Conservation (phyloP, 2,329 filamentous ascomycete genomes). For the Knufia petricola region DNA sequence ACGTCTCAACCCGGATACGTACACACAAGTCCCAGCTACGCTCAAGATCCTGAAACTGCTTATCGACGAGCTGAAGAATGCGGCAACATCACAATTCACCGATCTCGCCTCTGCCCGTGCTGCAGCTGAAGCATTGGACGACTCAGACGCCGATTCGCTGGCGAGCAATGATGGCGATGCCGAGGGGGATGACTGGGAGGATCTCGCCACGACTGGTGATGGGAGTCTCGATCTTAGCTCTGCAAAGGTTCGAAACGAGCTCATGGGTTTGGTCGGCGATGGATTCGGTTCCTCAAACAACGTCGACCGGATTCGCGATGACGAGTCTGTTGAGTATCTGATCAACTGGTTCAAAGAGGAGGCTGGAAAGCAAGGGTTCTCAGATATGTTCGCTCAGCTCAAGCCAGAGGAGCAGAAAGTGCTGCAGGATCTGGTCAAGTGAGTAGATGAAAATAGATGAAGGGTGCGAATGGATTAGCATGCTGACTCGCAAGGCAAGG, state of each 20-base stretch:
- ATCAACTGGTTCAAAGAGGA: slow-evolving; percentile 64
- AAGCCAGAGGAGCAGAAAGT: slow-evolving; percentile 38
- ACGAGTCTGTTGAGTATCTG: slow-evolving; percentile 81
- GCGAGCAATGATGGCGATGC: slow-evolving; percentile 44
- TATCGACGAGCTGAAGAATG: slow-evolving; percentile 79
- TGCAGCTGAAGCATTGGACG: slow-evolving; percentile 51
- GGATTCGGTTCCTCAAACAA: slow-evolving; percentile 32
- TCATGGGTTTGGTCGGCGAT: slow-evolving; percentile 55
- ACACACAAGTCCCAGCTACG: slow-evolving; percentile 74
- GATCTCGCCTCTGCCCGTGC: slow-evolving; percentile 47
- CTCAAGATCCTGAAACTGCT: slow-evolving; percentile 96
- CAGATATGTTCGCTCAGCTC: slow-evolving; percentile 45
- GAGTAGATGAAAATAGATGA: background rate
- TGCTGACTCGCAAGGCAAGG: too few relatives aligned
- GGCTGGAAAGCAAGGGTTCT: slow-evolving; percentile 45
- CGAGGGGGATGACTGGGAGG: slow-evolving; percentile 81
- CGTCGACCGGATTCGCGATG: slow-evolving; percentile 60
- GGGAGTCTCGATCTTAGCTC: slow-evolving; percentile 59
- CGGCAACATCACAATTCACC: slow-evolving; percentile 49
- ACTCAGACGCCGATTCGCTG: slow-evolving; percentile 43
- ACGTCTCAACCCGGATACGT: slow-evolving; percentile 80
- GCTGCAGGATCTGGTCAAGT: slow-evolving; percentile 17
- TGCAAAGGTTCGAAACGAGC: slow-evolving; percentile 58
- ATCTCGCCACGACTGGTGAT: slow-evolving; percentile 54
- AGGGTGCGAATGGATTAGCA: background rate